Evolutionary conservation across 495 filamentous ascomycete species (phyloP).

Genomic region (Talaromyces wortmannii): DNA sequence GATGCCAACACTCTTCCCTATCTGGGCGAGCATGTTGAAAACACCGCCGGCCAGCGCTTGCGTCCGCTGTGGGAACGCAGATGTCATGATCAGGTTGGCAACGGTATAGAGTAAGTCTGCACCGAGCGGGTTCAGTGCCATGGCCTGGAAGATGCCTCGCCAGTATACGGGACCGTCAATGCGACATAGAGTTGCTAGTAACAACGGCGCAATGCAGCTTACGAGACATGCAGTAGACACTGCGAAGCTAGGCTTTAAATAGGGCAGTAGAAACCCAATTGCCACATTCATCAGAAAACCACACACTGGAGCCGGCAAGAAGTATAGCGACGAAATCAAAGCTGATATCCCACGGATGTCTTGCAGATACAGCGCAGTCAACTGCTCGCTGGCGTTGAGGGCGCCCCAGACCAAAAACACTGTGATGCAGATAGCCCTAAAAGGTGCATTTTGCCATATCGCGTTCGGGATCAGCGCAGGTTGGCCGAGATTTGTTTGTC

Average conservation of each 20-base stretch:
- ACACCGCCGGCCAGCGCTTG: constrained; percentile 58
- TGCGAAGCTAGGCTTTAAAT: too few relatives aligned
- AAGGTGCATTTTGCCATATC: constrained; percentile 42
- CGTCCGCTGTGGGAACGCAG: constrained; percentile 45
- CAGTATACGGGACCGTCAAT: too few relatives aligned
- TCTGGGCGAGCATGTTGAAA: constrained; percentile 55
- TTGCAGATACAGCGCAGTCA: too few relatives aligned
- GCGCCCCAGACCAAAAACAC: constrained; percentile 41
- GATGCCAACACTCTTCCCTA: constrained; percentile 52
- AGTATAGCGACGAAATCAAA: too few relatives aligned
- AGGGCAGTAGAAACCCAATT: too few relatives aligned
- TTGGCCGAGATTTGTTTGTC: constrained; percentile 25
- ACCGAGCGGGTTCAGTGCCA: constrained; percentile 35
- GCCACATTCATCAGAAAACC: too few relatives aligned
- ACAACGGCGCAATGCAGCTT: too few relatives aligned
- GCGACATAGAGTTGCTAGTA: too few relatives aligned
- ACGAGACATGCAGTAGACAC: too few relatives aligned
- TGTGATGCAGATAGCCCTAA: constrained; percentile 42
- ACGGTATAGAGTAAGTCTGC: constrained; percentile 51
- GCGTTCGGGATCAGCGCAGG: constrained; percentile 48
- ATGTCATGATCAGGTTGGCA: constrained; percentile 50
- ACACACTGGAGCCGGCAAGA: too few relatives aligned
- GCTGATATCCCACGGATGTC: too few relatives aligned
- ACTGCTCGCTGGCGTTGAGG: constrained; percentile 36
- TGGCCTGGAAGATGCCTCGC: constrained; percentile 11